A percentile compares a stretch with the other conserved stretches of the same genome.
Evolutionary conservation across 2,329 filamentous ascomycete genomes (phyloP).

Genomic region (Tolypocladium tundrense): DNA sequence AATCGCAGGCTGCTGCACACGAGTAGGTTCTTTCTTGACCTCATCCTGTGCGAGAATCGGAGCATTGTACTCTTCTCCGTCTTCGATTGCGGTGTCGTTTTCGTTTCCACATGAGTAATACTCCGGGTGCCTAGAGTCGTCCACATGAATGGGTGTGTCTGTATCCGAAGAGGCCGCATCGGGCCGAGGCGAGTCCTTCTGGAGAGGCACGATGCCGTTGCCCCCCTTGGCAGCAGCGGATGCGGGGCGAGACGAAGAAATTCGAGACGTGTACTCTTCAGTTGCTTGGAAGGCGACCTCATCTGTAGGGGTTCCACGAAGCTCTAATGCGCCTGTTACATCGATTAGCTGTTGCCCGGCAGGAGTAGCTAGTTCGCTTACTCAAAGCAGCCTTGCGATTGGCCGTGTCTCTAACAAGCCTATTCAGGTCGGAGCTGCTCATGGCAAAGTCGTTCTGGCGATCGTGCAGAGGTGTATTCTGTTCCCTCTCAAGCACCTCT

Average conservation of each 20-base stretch:
- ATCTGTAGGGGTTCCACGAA: conserved; percentile 72
- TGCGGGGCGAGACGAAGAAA: conserved; percentile 54
- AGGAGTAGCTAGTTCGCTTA: neutral
- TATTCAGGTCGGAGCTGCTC: conserved; percentile 84
- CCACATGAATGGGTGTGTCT: conserved; percentile 61
- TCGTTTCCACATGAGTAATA: conserved; percentile 26
- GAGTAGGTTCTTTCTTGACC: conserved; percentile 61
- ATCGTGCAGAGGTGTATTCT: conserved; percentile 44
- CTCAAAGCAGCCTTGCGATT: conserved; percentile 36
- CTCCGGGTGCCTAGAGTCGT: conserved; percentile 40
- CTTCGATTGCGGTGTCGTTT: conserved; percentile 40
- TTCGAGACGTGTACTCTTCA: conserved; percentile 72
- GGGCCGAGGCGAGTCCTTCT: conserved; percentile 16
- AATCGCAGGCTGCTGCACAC: conserved; percentile 68
- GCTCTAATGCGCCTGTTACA: conserved; percentile 48
- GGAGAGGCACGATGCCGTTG: conserved; percentile 13
- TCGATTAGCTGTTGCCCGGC: conserved; percentile 13
- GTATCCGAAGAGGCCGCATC: conserved; percentile 32
- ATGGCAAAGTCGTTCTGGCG: conserved; percentile 65
- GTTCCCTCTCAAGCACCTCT: conserved; percentile 66
- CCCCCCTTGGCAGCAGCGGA: conserved; percentile 27
- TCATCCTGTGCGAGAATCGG: conserved; percentile 89
- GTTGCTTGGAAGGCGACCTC: conserved; percentile 82
- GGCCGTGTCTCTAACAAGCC: conserved; percentile 68
- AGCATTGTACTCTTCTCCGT: conserved; percentile 53